Conservation (phyloP, 306 rosid genomes). For the Trifolium repens region DNA sequence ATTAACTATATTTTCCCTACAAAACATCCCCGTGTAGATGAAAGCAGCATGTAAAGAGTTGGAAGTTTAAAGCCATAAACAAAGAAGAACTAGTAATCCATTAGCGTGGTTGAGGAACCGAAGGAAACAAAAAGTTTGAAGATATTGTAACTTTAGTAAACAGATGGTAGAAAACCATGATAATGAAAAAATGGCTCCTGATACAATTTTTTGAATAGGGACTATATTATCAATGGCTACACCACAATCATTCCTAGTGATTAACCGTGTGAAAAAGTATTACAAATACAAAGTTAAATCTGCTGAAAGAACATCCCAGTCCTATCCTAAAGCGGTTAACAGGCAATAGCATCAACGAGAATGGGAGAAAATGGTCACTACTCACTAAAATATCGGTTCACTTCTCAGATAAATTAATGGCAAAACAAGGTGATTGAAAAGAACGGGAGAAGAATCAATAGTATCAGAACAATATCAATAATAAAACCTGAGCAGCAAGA, state of each 20-base stretch:
- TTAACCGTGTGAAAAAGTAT: background rate
- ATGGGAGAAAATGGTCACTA: slow-evolving; percentile 5
- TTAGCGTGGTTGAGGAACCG: background rate
- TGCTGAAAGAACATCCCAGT: slow-evolving; percentile 17
- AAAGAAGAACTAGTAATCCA: slow-evolving; percentile 8
- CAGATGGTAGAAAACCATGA: slow-evolving; percentile 4
- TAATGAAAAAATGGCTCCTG: slow-evolving; percentile 7
- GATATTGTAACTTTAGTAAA: slow-evolving; percentile 13
- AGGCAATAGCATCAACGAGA: background rate
- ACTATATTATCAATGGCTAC: slow-evolving; percentile 6
- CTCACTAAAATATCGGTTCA: background rate
- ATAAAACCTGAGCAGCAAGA: slow-evolving; percentile 86
- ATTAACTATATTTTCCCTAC: no score
- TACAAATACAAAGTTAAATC: background rate
- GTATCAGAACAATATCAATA: slow-evolving; percentile 27
- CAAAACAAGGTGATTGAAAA: slow-evolving; percentile 4
- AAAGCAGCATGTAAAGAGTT: no score
- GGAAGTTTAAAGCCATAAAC: slow-evolving; percentile 19
- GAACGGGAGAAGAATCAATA: background rate
- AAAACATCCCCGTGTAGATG: no score
- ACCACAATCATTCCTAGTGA: slow-evolving; percentile 25
- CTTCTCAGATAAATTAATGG: slow-evolving; percentile 24
- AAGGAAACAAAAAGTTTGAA: slow-evolving; percentile 14
- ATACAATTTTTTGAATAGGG: background rate
- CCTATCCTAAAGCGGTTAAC: slow-evolving; percentile 10